Base-by-base conservation (phyloP, 257 asterid species). In the Sherardia arvensis region DNA sequence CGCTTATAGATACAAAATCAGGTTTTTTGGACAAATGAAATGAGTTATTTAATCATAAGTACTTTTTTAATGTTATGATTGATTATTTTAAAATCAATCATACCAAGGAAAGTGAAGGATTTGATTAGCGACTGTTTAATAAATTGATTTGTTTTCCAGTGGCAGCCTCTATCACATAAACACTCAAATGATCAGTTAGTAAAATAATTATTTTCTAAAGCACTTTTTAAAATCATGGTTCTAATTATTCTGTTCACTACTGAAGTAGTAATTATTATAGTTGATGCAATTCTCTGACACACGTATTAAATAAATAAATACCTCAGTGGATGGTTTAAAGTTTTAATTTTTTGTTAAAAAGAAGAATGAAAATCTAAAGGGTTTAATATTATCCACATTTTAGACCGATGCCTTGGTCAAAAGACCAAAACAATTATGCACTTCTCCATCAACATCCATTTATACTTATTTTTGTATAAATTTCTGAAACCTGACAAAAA, bases 321-420 rank as follows among this genome's bases (percentile, higher is more conserved):
- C 43, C 62, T 58, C n/a, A 28, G 21, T 58, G 27, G 17, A 0
- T 53, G 27, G 12, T 53, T 53, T 53, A 20, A 49, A 6, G n/a
- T n/a, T 20, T 49, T 21, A 1, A 1, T 20, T 53, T 22, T 53
- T 53, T 53, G 11, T 49, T 4, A 49, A 43, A 15, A 43, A 43
- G 51, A 43, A 43, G n/a, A 48, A 53, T 9, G 26, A 3, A 11
- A 54, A 54, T 26, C 34, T 14, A 3, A 27, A 30, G 18, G 43
- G 21, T 58, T 28, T 58, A 17, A 56, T 56, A 36, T 25, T n/a
- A 33, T 18, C 32, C 20, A 9, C 28, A 43, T 40, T 25, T 25
- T 15, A 64, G 33, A 48, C 23, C 0, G 18, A 26, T n/a, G 64
- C 26, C 49, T 29, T 67, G 20, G 60, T 67, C 71, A 67, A 67